These are phyloP conservation scores for Fusarium metavorans DNA, from an alignment of 2,329 filamentous ascomycete species.

Conservation along the genomic window DNA sequence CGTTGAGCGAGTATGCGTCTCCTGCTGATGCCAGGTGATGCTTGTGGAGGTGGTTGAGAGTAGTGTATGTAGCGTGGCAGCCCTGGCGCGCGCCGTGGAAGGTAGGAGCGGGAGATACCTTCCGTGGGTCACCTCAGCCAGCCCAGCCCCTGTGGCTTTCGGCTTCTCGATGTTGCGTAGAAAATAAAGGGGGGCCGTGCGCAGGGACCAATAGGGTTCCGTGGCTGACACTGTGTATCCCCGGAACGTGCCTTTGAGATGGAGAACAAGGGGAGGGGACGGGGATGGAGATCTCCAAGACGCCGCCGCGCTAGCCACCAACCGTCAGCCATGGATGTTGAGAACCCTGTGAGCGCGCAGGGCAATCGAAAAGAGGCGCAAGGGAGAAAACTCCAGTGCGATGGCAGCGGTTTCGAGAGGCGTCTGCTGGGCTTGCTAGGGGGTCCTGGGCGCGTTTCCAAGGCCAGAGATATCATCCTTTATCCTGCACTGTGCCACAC, in stretches of 20 bases:
- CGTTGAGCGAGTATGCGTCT: not conserved
- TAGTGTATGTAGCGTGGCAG: not conserved
- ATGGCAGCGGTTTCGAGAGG: constrained; percentile 8
- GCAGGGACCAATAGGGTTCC: constrained; percentile 10
- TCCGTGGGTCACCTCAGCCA: not conserved
- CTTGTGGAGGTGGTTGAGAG: not conserved
- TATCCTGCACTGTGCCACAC: not conserved
- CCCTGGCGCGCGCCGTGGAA: not conserved
- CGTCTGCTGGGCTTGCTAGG: not conserved
- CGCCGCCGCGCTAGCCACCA: not conserved
- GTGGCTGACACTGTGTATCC: constrained; percentile 17
- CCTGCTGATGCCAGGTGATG: not conserved
- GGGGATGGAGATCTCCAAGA: not conserved
- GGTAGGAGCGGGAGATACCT: not conserved
- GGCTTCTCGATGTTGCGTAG: constrained; percentile 12
- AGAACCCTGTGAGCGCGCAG: not conserved
- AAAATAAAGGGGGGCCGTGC: constrained; percentile 25
- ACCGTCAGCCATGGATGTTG: not conserved
- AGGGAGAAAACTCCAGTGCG: not conserved
- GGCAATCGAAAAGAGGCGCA: not conserved
- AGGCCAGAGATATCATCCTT: not conserved
- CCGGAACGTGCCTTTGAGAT: not conserved
- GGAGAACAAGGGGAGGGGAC: not conserved
- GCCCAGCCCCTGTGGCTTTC: constrained; percentile 10
- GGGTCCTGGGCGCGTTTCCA: not conserved